Percentiles rank a stretch among this genome's conserved stretches.
These are phyloP conservation scores for Pythium folliculosum DNA, from an alignment of 352 stramenopile genomes.

Conservation along the genomic window DNA sequence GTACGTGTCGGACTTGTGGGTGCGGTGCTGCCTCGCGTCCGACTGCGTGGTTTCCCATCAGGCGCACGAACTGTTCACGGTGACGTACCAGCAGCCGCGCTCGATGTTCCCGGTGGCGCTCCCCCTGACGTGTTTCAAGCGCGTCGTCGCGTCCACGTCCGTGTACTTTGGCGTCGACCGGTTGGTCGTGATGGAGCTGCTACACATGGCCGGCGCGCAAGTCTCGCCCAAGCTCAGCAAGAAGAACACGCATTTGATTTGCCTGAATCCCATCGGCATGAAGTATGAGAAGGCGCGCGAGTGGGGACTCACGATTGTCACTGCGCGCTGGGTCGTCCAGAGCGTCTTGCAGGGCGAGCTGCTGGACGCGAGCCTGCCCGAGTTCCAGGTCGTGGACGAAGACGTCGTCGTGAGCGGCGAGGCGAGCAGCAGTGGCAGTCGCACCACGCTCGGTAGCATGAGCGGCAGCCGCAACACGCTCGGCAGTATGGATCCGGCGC, in stretches of 20 bases:
- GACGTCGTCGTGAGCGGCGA: constrained; percentile 3
- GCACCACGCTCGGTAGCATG: constrained; percentile 4
- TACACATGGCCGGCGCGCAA: constrained; percentile 53
- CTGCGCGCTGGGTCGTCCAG: constrained; percentile 66
- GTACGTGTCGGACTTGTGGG: constrained; percentile 73
- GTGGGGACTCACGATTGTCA: constrained; percentile 56
- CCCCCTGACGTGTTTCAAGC: constrained; percentile 51
- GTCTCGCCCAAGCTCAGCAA: constrained; percentile 54
- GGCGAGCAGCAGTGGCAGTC: constrained; percentile 3
- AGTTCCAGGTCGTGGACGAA: constrained; percentile 31
- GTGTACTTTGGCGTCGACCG: constrained; percentile 67
- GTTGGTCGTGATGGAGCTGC: constrained; percentile 57
- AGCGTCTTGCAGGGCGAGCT: constrained; percentile 52
- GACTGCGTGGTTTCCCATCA: constrained; percentile 45
- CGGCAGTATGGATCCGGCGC: constrained; percentile 5
- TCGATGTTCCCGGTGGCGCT: constrained; percentile 49
- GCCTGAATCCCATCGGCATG: constrained; percentile 47
- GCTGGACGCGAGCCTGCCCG: constrained; percentile 27
- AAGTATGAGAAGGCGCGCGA: constrained; percentile 64
- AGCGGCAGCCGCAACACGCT: background rate
- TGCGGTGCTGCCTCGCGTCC: constrained; percentile 62
- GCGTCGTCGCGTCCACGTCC: constrained; percentile 54
- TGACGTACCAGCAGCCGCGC: constrained; percentile 40
- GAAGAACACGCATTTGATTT: constrained; percentile 72
- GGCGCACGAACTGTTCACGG: constrained; percentile 51